phyloP scores from a whole-genome alignment of 352 stramenopile genomes.

The Pythium volutum region DNA sequence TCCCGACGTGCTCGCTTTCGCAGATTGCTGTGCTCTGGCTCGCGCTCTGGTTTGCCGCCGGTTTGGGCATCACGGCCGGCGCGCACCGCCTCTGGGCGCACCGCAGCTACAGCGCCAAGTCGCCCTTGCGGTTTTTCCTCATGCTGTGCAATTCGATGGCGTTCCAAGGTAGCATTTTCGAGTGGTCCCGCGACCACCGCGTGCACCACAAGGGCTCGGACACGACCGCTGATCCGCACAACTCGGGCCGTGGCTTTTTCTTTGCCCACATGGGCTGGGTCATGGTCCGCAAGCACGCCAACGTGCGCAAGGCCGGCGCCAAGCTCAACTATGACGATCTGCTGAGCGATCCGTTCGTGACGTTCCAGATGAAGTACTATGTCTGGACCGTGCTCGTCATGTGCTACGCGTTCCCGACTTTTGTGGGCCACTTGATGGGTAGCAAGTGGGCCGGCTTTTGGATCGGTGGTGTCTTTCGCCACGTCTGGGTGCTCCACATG shows the following conservation, averaged over 20 bases:
- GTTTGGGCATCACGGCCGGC: slow-evolving; percentile 96
- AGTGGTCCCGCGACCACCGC: slow-evolving; percentile 98
- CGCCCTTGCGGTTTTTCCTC: slow-evolving; percentile 90
- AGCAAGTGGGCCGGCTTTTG: slow-evolving; percentile 95
- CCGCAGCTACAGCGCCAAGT: slow-evolving; percentile 93
- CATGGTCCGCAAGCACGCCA: slow-evolving; percentile 97
- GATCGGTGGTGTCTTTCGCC: slow-evolving; percentile 93
- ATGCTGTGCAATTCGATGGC: slow-evolving; percentile 99
- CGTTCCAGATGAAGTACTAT: slow-evolving; percentile 96
- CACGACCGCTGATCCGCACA: slow-evolving; percentile 93
- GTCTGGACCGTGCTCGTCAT: slow-evolving; percentile 88
- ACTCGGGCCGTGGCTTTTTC: slow-evolving; percentile 97
- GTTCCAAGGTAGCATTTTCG: slow-evolving; percentile 95
- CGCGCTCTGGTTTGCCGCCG: slow-evolving; percentile 68
- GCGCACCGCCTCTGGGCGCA: slow-evolving; percentile 97
- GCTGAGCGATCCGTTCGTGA: slow-evolving; percentile 91
- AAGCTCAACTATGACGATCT: slow-evolving; percentile 97
- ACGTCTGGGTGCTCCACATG: slow-evolving; percentile 96
- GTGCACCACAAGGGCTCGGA: slow-evolving; percentile 99
- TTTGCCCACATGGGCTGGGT: slow-evolving; percentile 99
- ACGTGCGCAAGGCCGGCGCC: slow-evolving; percentile 82
- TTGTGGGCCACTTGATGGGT: slow-evolving; percentile 89
- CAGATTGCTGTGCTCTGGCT: slow-evolving; percentile 66
- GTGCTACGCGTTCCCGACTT: slow-evolving; percentile 95
- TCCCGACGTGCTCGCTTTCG: slow-evolving; percentile 40